Evolutionary conservation across 768 basidiomycete genomes (phyloP), one percentile per base, ranked within the genome.

Genomic region (Kondoa malvinella): DNA sequence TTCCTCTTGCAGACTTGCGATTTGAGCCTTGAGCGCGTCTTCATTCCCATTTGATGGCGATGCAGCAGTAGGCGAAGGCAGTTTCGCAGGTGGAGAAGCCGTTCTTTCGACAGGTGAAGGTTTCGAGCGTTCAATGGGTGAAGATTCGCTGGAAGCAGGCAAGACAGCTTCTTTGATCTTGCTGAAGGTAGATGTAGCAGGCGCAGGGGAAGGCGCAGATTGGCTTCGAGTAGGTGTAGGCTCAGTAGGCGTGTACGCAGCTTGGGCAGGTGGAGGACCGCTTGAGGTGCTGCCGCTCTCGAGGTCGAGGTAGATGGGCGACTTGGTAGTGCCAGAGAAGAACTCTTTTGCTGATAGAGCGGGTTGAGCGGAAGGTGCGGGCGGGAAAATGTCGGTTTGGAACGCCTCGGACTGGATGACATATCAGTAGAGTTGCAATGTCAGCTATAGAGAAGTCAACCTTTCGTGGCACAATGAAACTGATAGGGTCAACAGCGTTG

Each of bases 381-480:
- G 88, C 2, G 95, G 94, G 81, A 84, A 97, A 77, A 97, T 94
- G 77, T 96, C 94, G 16, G 90, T 86, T 77, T 97, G 94, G 88
- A 96, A 97, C 2, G 86, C 85, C 68, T 97, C 92, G 40, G 92
- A 83, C 88, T 91, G 76, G 2, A 30, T 25, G 40, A 40, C 70
- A n/a, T 63, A 25, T 17, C 26, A 57, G 15, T 16, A 17, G 66
- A n/a, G 32, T 70, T 57, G 60, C 65, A 60, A 63, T 33, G 58
- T 67, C 25, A n/a, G n/a, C n/a, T n/a, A n/a, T n/a, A n/a, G n/a
- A 8, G 40, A 1, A 25, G 76, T 82, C 65, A 71, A 88, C 90
- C 78, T 87, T 94, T 70, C 94, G 84, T 16, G 94, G 94, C 16
- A 96, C 92, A 74, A 94, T 89, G 78, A 96, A 99, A 0, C 86